Evolutionary conservation across 768 basidiomycete species (phyloP).

Genomic region (Rhizopogon roseolus): DNA sequence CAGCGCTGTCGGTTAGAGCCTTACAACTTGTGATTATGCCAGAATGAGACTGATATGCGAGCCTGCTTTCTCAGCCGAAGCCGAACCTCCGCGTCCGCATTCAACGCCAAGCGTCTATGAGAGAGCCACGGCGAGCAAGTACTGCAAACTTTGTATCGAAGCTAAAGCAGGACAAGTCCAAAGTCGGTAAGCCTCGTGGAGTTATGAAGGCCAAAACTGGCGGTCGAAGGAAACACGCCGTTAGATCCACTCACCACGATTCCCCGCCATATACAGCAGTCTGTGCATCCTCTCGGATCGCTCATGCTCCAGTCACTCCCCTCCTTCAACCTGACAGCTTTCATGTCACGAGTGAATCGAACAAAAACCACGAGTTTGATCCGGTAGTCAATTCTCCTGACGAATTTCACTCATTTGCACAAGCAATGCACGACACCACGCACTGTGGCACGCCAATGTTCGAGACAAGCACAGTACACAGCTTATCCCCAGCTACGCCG

Average conservation of each 20-base stretch:
- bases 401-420: conserved; percentile 21
- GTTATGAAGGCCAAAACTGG: conserved; percentile 26
- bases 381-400: conserved; percentile 17
- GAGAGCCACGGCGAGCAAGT: conserved; percentile 4
- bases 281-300: conserved; percentile 6
- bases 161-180: neutral
- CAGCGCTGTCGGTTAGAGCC: conserved; percentile 14
- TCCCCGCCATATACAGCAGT: conserved; percentile 1
- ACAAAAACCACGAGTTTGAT: conserved; percentile 10
- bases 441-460: conserved; percentile 20
- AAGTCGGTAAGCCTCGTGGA: conserved; percentile 18
- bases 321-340: conserved; percentile 10
- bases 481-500: neutral
- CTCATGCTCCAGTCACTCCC: conserved; percentile 24
- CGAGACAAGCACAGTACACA: conserved; percentile 8
- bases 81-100: conserved; percentile 29
- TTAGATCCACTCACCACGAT: conserved; percentile 2
- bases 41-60: conserved; percentile 4
- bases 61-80: conserved; percentile 20
- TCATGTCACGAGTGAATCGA: conserved; percentile 2
- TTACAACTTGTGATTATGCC: conserved; percentile 1
- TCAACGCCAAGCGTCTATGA: conserved; percentile 20
- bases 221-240: conserved; percentile 19
- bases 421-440: conserved; percentile 24
- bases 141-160: neutral